Base-by-base conservation (phyloP, 2,329 filamentous ascomycete genomes). In the Didymella keratinophila region DNA sequence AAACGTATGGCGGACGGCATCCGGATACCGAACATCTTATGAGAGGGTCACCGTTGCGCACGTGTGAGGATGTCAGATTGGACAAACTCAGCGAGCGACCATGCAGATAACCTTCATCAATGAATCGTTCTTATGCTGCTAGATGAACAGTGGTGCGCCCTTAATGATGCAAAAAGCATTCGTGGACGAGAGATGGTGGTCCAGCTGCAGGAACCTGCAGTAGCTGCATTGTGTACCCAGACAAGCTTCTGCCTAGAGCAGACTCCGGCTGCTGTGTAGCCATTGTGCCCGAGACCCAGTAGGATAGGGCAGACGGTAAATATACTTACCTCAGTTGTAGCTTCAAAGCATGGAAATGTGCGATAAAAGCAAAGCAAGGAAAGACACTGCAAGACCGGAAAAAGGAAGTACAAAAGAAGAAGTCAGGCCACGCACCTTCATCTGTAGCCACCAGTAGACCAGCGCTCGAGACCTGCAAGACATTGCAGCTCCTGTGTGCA, bases 371-470 rank as follows among this genome's bases (percentile, higher is more conserved):
- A 43, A 43, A 58, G 23, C 42, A 47, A 50, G 23, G 27, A 20
- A 25, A 44, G 52, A 12, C 16, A 8, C 37, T 41, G 45, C 50
- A 59, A 60, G 55, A 50, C 58, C 25, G 53, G 53, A 27, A 59
- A 36, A 60, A 54, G 55, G 64, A 68, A 61, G 59, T 37, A 66
- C 57, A 59, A 56, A 62, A 66, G 68, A 53, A 48, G 65, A 60
- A 66, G 30, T 36, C 30, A 50, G 66, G 61, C 62, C 63, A 73
- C 71, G 63, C 67, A 73, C 71, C 71, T 73, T 62, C 44, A 56
- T 48, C 34, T 58, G 62, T 60, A 53, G 57, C 60, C 60, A 45
- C 55, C 60, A 52, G 43, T 45, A 30, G 44, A 43, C 42, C 48
- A 59, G 49, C 53, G 48, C 62, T 47, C 52, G 52, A 53, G 49